phyloP scores from a whole-genome alignment of 2,329 filamentous ascomycete genomes.

The Cylindrodendrum hubeiense region DNA sequence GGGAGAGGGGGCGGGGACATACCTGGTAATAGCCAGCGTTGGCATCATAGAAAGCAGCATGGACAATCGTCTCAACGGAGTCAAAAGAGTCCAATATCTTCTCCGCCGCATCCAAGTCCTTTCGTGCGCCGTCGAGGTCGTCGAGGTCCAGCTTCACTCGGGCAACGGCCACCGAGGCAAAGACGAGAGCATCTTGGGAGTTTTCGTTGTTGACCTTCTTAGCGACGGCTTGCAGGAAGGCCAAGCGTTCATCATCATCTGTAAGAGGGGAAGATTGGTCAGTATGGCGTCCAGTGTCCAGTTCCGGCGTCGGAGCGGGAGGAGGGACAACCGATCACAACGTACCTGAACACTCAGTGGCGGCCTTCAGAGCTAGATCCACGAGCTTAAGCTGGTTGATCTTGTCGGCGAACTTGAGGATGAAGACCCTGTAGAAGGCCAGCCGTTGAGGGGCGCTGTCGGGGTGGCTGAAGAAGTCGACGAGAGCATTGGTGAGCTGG shows the following conservation, averaged over 20 bases:
- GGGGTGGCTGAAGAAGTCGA: slow-evolving; percentile 88
- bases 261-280: slow-evolving; percentile 22
- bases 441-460: slow-evolving; percentile 88
- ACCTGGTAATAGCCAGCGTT: slow-evolving; percentile 95
- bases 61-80: slow-evolving; percentile 93
- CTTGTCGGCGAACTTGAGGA: slow-evolving; percentile 96
- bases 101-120: slow-evolving; percentile 89
- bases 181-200: slow-evolving; percentile 96
- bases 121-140: slow-evolving; percentile 84
- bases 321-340: not conserved
- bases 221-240: slow-evolving; percentile 85
- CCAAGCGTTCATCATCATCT: slow-evolving; percentile 90
- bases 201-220: slow-evolving; percentile 91
- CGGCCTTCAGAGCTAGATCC: slow-evolving; percentile 87
- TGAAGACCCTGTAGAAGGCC: slow-evolving; percentile 92
- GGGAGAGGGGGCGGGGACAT: slow-evolving; percentile 19
- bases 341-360: slow-evolving; percentile 83
- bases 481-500: slow-evolving; percentile 90
- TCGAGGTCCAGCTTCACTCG: slow-evolving; percentile 85
- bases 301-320: slow-evolving; percentile 17
- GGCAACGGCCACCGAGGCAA: slow-evolving; percentile 91
- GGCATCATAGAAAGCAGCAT: slow-evolving; percentile 95
- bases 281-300: slow-evolving; percentile 13
- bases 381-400: slow-evolving; percentile 99
- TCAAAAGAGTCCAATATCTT: slow-evolving; percentile 91